Evolutionary conservation across 2,329 filamentous ascomycete genomes (phyloP), one percentile per base, ranked within the genome.

Genomic region (Didymella lethalis): DNA sequence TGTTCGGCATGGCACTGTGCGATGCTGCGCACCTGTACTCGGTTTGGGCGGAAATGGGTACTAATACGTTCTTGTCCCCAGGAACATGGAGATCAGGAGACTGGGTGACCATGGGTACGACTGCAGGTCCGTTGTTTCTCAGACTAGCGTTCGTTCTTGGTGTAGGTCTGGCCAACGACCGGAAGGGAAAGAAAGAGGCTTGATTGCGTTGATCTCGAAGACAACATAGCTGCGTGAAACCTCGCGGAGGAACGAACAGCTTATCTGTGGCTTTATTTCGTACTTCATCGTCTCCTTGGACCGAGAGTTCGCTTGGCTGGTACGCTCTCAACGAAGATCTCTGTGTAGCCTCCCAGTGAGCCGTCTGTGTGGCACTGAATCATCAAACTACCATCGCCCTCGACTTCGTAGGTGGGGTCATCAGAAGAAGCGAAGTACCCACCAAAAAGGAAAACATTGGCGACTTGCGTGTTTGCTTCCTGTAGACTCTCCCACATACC

Each of bases 1-100:
- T 93, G 7, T 77, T 89, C 28, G 88, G 85, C 31, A 79, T 93
- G 52, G 80, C 92, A 34, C 71, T 93, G n/a, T 90, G 89, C 29
- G 91, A 93, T 76, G 74, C 90, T 31, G 89, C 90, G 2, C 90
- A 93, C 75, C 77, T 93, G 45, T 90, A 74, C 64, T 77, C 75
- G 4, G 68, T 68, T 5, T 78, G 69, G 66, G 59, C 64, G 54
- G 67, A 72, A 28, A 68, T 78, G 64, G 75, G 72, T 4, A 63
- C 69, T 5, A 63, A 61, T 25, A 62, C 62, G 12, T 65, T 73
- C 28, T 43, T 70, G 11, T 63, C 64, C 29, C 63, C 73, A 6
- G 25, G 55, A 52, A 40, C 48, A 2, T 81, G 78, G 79, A 54
- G 56, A 25, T 71, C 69, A 20, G 72, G 77, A 62, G 79, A 81